Conservation (phyloP, 1,139 yeast species). For the Geotrichum histeridarum region DNA sequence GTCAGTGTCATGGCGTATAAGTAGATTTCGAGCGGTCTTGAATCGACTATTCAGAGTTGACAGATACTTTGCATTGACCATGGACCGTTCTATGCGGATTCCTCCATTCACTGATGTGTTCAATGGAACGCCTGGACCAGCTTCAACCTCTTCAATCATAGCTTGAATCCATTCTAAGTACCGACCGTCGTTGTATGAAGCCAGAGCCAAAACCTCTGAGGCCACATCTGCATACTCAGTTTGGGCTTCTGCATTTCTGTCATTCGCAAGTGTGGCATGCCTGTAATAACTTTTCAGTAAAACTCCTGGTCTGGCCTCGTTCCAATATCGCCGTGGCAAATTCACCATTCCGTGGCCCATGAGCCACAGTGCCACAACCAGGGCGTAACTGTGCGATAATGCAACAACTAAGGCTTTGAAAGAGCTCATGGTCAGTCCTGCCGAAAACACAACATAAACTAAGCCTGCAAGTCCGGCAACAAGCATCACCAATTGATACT, state of each 20-base stretch:
- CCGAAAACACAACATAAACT: constrained; percentile 57
- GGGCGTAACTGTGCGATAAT: constrained; percentile 70
- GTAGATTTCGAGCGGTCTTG: constrained; percentile 29
- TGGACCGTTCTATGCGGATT: constrained; percentile 28
- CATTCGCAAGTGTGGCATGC: constrained; percentile 55
- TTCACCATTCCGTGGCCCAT: constrained; percentile 78
- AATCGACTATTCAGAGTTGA: constrained; percentile 28
- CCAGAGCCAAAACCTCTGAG: constrained; percentile 53
- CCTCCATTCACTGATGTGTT: constrained; percentile 15
- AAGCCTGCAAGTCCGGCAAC: constrained; percentile 51
- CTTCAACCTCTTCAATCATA: constrained; percentile 31
- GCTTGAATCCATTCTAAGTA: constrained; percentile 40
- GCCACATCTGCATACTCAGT: constrained; percentile 61
- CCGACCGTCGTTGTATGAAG: constrained; percentile 36
- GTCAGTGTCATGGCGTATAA: constrained; percentile 37
- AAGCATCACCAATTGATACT: constrained; percentile 57
- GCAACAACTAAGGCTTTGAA: constrained; percentile 70
- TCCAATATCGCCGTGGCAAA: constrained; percentile 59
- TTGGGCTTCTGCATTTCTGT: constrained; percentile 59
- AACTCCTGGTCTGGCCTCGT: constrained; percentile 42
- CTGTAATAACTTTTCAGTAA: constrained; percentile 47
- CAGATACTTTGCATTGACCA: constrained; percentile 30
- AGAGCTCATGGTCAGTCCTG: constrained; percentile 52
- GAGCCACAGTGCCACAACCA: constrained; percentile 71
- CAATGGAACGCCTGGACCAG: constrained; percentile 24